These are phyloP conservation scores for Urtica urens DNA, from an alignment of 306 rosid species.

Conservation along the genomic window DNA sequence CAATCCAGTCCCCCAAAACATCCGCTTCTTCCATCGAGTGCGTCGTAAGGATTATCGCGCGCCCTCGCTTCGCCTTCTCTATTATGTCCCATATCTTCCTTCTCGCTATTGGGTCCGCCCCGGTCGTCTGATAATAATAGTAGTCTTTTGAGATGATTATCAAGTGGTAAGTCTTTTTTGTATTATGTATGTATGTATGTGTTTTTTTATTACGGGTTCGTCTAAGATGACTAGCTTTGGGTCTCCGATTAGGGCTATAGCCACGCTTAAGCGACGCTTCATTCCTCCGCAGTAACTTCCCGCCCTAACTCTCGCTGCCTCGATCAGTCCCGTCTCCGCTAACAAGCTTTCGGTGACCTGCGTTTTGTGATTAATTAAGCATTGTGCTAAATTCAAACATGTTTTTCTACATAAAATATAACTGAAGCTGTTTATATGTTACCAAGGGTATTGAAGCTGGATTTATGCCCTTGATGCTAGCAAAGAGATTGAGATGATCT, in stretches of 20 bases:
- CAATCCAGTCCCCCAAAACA: constrained; percentile 75
- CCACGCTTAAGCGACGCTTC: constrained; percentile 90
- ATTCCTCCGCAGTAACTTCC: constrained; percentile 94
- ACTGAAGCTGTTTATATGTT: too few species aligned
- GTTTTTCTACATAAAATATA: too few species aligned
- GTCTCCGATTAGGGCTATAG: constrained; percentile 80
- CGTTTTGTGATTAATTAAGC: neutral
- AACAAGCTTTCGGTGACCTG: constrained; percentile 48
- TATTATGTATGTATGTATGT: too few species aligned
- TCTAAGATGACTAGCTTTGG: constrained; percentile 74
- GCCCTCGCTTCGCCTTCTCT: constrained; percentile 70
- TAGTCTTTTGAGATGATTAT: too few species aligned
- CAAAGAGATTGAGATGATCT: constrained; percentile 82
- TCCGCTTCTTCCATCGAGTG: constrained; percentile 99
- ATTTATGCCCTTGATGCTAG: constrained; percentile 66
- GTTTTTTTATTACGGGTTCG: constrained; percentile 68
- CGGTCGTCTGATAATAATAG: constrained; percentile 93
- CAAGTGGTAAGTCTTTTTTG: too few species aligned
- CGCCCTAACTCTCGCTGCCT: constrained; percentile 63
- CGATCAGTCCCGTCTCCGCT: constrained; percentile 64
- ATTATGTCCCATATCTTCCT: constrained; percentile 92
- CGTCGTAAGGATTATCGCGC: constrained; percentile 75
- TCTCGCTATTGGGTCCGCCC: constrained; percentile 94
- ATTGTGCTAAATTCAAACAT: too few species aligned
- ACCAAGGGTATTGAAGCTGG: constrained; percentile 47